phyloP scores from a whole-genome alignment of 306 rosid genomes.

The Luffa aegyptiaca region DNA sequence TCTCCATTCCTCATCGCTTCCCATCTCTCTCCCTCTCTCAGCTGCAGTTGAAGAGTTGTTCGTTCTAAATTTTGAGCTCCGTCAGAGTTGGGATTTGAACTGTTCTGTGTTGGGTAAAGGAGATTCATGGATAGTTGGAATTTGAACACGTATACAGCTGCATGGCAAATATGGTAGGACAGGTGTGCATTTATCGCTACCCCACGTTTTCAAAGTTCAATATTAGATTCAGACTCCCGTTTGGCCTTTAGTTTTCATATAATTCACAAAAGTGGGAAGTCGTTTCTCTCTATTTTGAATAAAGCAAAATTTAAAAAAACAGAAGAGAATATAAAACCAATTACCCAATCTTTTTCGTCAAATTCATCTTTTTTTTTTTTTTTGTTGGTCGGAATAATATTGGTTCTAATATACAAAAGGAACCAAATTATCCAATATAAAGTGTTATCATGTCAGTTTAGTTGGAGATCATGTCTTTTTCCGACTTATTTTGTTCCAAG shows the following conservation, averaged over 20 bases:
- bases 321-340: not conserved
- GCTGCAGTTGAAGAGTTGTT: not conserved
- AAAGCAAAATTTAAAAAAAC: not conserved
- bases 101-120: not conserved
- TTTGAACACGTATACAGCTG: not conserved
- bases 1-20: slow-evolving; percentile 40
- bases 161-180: not conserved
- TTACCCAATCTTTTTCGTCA: not conserved
- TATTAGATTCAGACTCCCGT: not conserved
- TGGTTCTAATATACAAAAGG: no score
- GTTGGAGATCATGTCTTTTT: no score
- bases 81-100: not conserved
- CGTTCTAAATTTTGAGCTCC: not conserved
- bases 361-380: not conserved
- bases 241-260: not conserved
- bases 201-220: not conserved
- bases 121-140: not conserved
- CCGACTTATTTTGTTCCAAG: not conserved
- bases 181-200: not conserved
- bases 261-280: not conserved
- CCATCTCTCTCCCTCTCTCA: slow-evolving; percentile 16
- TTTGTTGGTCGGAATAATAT: not conserved
- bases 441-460: no score
- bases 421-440: not conserved
- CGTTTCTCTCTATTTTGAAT: not conserved